Base-by-base conservation (phyloP, 257 asterid species). In the Verbascum thapsus region DNA sequence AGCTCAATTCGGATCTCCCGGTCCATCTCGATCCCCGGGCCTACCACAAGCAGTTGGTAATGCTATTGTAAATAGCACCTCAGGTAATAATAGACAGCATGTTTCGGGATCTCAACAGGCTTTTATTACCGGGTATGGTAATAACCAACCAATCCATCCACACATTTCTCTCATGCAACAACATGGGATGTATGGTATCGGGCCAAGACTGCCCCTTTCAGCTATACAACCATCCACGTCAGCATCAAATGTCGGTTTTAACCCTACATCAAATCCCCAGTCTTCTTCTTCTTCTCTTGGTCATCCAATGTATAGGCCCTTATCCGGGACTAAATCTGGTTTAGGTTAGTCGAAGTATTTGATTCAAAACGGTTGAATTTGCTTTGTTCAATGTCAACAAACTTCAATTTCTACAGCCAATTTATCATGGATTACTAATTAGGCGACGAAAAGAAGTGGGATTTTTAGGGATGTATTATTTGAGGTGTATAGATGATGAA, bases 191-290 rank as follows among this genome's bases (percentile, higher is more conserved):
- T 76, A 79, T 48, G 81, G 87, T 34, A 69, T 74, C 40, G 85
- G 84, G 34, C 84, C 77, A 1, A 64, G 85, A 61, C 53, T 76
- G 35, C 86, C 91, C 13, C 76, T 74, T 10, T 76, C 91, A 15
- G 77, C 88, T 4, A 63, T 79, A 9, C 83, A 84, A 47, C 82
- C 85, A 3, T 69, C 88, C 12, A 16, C 83, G 10, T 70, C 91
- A n/a, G 19, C 79, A 35, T 59, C 81, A 10, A 67, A 34, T 70
- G 53, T 69, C 23, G 56, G 61, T 71, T 77, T 75, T 63, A 63
- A 60, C 58, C 53, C 76, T 42, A 40, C 80, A 6, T 30, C 74
- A 42, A 73, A 69, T 67, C 68, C 85, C 45, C 85, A 63, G 66
- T 58, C 75, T 18, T 18, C 79, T 53, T 73, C 71, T 8, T 58